Evolutionary conservation across 2,329 filamentous ascomycete species (phyloP).

Genomic region (Zasmidium angulare): DNA sequence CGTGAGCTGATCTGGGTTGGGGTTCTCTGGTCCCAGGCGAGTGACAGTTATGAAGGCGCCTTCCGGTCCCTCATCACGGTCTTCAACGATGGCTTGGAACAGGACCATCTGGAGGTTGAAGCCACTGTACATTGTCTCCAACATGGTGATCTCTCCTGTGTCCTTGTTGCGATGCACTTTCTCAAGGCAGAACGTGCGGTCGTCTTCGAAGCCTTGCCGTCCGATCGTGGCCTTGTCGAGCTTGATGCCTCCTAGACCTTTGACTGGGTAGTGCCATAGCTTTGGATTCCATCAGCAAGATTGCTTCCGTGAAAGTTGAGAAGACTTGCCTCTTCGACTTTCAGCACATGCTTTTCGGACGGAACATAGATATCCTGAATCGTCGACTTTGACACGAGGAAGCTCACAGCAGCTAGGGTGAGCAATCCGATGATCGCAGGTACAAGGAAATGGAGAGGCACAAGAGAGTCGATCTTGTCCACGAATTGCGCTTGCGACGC

Average conservation of each 20-base stretch:
- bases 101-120: conserved; percentile 12
- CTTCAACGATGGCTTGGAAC: conserved; percentile 10
- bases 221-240: conserved; percentile 10
- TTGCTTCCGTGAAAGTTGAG: too few relatives aligned
- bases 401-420: not conserved
- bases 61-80: conserved; percentile 6
- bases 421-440: not conserved
- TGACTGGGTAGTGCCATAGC: conserved; percentile 11
- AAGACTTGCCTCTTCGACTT: conserved; percentile 9
- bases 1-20: conserved; percentile 3
- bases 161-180: conserved; percentile 7
- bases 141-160: conserved; percentile 5
- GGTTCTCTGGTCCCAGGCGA: conserved; percentile 6
- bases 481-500: not conserved
- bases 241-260: conserved; percentile 11
- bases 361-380: conserved; percentile 8
- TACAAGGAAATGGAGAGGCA: not conserved
- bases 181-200: conserved; percentile 8
- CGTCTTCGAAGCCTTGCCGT: conserved; percentile 11
- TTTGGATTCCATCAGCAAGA: not conserved
- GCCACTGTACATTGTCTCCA: conserved; percentile 9
- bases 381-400: not conserved
- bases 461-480: not conserved
- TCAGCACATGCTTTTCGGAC: conserved; percentile 4
- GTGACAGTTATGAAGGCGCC: conserved; percentile 7